Base-by-base conservation (phyloP, 495 filamentous ascomycete species). In the Massariosphaeria phaeospora region DNA sequence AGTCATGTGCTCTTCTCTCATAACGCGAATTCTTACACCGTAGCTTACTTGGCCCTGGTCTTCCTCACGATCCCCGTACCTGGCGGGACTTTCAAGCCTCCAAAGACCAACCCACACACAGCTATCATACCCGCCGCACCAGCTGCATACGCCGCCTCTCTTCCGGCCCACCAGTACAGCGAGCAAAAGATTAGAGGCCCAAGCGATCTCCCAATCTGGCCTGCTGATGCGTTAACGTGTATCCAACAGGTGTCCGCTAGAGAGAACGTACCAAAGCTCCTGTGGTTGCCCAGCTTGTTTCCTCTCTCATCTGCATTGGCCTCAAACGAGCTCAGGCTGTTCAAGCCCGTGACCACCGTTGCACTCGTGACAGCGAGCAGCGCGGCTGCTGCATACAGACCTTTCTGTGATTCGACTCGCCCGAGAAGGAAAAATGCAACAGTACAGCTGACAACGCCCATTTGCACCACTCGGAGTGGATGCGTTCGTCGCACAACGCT, bases 131-230 rank as follows among this genome's bases (percentile, higher is more conserved):
- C 89, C 27, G 76, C 66, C 0, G 88, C 88, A 2, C 93, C 94
- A 66, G 86, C 74, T 1, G 73, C 75, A 68, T 96, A 99, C 0
- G 93, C 93, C 13, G 83, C 72, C 63, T 94, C 84, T 33, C 93
- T 73, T 0, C 94, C 93, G 26, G 88, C 91, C 94, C 94, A 99
- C 93, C 93, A 99, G 72, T 97, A 99, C 52, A 99, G 75, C n/a
- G 87, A 84, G 60, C 91, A 96, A 64, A 97, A 99, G 39, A 94
- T 66, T 21, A 97, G 63, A 1, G 93, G 93, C 0, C 93, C 93
- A 17, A 91, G 68, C 2, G 91, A 87, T 20, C 94, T 75, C 2
- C 93, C 94, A 9, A 90, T 74, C 72, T 97, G 93, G 2, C 93
- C 85, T 79, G 39, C 20, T 35, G 1, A 12, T 25, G 39, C 2